A percentile compares a stretch with the other conserved stretches of the same genome.
Conservation (phyloP, 805 yeast species). For the Pichia nanzhaoensis region DNA sequence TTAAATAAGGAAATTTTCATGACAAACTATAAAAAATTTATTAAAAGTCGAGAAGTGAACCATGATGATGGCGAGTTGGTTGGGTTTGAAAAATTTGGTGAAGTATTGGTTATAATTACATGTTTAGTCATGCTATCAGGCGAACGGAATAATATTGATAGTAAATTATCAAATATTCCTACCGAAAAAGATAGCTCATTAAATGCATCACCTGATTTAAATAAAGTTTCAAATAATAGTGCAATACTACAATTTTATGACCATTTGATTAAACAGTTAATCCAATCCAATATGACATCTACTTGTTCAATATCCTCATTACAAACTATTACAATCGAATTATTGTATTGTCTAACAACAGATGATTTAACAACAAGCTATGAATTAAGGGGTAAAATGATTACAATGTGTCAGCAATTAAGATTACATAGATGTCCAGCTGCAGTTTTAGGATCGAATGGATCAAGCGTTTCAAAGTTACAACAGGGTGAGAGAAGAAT, state of each 20-base stretch:
- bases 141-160: conserved; percentile 25
- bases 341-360: conserved; percentile 61
- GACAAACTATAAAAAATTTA: conserved; percentile 45
- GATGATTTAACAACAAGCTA: conserved; percentile 74
- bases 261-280: conserved; percentile 53
- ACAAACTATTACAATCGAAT: conserved; percentile 61
- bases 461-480: conserved; percentile 54
- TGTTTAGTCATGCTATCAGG: conserved; percentile 43
- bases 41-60: conserved; percentile 38
- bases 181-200: not conserved
- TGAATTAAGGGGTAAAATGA: conserved; percentile 65
- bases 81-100: conserved; percentile 51
- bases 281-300: conserved; percentile 52
- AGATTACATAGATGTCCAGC: conserved; percentile 84
- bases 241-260: conserved; percentile 47
- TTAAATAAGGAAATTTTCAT: conserved; percentile 65
- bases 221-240: conserved; percentile 18
- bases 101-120: conserved; percentile 41
- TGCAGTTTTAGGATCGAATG: conserved; percentile 63
- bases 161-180: not conserved
- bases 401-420: conserved; percentile 79
- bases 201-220: conserved; percentile 4
- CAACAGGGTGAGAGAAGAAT: conserved; percentile 82
- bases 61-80: conserved; percentile 36
- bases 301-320: conserved; percentile 61